A percentile compares a stretch with the other conserved stretches of the same genome.
Conservation (phyloP, 345 rosid genomes). For the Populus alba region DNA sequence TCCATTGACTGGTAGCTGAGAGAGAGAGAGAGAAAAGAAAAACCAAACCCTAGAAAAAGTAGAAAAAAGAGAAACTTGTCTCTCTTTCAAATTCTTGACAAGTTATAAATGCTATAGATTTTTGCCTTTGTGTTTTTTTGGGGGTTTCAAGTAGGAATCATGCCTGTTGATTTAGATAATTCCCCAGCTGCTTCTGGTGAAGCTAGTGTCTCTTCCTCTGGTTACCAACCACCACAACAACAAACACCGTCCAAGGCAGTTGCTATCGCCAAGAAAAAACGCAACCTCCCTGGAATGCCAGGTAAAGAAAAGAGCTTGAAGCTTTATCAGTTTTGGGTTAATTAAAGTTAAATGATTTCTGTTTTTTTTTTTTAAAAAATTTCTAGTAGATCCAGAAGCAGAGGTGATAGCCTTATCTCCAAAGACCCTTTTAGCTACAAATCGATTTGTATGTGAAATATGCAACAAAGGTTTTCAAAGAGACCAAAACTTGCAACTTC, state of each 20-base stretch:
- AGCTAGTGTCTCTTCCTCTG: slow-evolving; percentile 82
- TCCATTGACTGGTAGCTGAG: slow-evolving; percentile 76
- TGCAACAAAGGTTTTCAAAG: slow-evolving; percentile 95
- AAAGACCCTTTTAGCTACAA: slow-evolving; percentile 78
- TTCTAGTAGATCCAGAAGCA: slow-evolving; percentile 77
- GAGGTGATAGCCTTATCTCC: slow-evolving; percentile 96
- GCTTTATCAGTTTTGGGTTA: not conserved
- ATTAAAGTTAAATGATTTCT: not conserved
- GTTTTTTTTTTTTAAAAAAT: not conserved
- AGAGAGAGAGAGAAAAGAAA: slow-evolving; percentile 10
- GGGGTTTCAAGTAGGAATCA: slow-evolving; percentile 8
- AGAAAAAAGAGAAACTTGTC: slow-evolving; percentile 11
- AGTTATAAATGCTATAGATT: not conserved
- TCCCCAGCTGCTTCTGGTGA: slow-evolving; percentile 95
- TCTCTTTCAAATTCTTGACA: not conserved
- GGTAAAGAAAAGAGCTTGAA: slow-evolving; percentile 39
- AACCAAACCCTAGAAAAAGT: slow-evolving; percentile 40
- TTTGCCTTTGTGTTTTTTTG: not conserved
- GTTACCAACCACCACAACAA: slow-evolving; percentile 45
- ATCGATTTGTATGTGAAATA: slow-evolving; percentile 91
- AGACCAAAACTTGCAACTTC: slow-evolving; percentile 97
- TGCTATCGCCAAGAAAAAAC: slow-evolving; percentile 61
- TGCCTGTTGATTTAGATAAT: slow-evolving; percentile 78
- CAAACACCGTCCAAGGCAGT: slow-evolving; percentile 49
- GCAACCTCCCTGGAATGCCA: slow-evolving; percentile 98